Percentiles rank a stretch among this genome's conserved stretches.
These are phyloP conservation scores for Cyberlindnera nakhonratchasimensis DNA, from an alignment of 805 yeast genomes.

Conservation along the genomic window DNA sequence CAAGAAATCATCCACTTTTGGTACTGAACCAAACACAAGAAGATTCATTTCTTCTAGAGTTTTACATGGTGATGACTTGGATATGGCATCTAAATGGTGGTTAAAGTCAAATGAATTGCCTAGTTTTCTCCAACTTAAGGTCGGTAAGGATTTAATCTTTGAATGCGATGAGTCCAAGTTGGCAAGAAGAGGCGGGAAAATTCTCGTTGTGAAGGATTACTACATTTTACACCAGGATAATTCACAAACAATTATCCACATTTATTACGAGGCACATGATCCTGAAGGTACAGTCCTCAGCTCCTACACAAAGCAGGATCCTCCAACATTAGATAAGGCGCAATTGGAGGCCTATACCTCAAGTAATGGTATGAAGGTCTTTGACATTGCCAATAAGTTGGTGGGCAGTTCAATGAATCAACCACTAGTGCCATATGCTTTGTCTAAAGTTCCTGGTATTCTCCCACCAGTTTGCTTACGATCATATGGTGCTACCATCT, in stretches of 20 bases:
- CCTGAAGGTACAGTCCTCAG: conserved; percentile 47
- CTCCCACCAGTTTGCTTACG: conserved; percentile 60
- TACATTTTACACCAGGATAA: conserved; percentile 72
- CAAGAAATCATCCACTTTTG: conserved; percentile 21
- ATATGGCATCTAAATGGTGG: conserved; percentile 63
- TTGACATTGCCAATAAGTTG: conserved; percentile 39
- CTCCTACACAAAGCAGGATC: conserved; percentile 34
- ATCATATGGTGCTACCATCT: conserved; percentile 72
- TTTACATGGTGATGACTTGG: conserved; percentile 29
- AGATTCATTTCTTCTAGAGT: conserved; percentile 5
- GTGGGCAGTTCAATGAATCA: conserved; percentile 27
- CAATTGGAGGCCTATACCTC: conserved; percentile 46
- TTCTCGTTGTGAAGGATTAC: conserved; percentile 51
- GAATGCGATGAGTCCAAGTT: conserved; percentile 63
- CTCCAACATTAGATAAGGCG: conserved; percentile 45
- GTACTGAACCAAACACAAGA: conserved; percentile 4
- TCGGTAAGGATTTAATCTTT: conserved; percentile 48
- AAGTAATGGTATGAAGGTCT: conserved; percentile 49
- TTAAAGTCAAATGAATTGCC: conserved; percentile 51
- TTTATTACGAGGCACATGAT: conserved; percentile 50
- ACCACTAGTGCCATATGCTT: conserved; percentile 35
- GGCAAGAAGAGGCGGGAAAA: conserved; percentile 54
- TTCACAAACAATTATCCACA: conserved; percentile 58
- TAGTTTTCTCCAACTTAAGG: conserved; percentile 38
- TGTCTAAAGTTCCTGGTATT: conserved; percentile 38